phyloP scores from a whole-genome alignment of 2,329 filamentous ascomycete species.

The Neoarthrinium moseri region DNA sequence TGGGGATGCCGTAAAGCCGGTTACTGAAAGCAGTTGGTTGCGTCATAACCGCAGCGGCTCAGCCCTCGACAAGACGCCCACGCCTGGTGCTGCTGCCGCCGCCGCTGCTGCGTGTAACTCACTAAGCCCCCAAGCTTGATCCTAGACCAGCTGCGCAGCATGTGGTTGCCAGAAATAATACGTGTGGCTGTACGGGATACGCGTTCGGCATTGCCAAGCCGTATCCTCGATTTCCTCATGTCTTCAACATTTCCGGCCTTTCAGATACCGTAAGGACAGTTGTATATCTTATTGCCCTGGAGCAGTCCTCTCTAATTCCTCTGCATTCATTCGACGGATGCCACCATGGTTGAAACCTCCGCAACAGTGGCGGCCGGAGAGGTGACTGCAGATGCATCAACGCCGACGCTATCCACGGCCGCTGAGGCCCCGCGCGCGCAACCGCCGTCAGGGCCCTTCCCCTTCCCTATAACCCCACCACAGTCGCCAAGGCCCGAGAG shows the following conservation, averaged over 20 bases:
- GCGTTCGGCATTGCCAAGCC: slow-evolving; percentile 4
- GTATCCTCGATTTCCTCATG: background rate
- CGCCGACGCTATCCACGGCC: slow-evolving; percentile 11
- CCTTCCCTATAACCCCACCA: slow-evolving; percentile 20
- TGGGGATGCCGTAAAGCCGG: background rate
- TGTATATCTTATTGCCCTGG: background rate
- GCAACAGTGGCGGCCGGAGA: slow-evolving; percentile 5
- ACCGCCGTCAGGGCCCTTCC: slow-evolving; percentile 9
- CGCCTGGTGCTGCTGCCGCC: no score
- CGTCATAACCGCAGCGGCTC: background rate
- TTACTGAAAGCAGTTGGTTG: background rate
- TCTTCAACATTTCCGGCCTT: slow-evolving; percentile 2
- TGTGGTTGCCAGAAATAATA: background rate
- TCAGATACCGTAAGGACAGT: background rate
- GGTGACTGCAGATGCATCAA: slow-evolving; percentile 6
- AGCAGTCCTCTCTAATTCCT: background rate
- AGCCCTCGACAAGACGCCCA: no score
- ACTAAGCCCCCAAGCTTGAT: background rate
- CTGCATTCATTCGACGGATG: background rate
- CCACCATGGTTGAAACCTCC: slow-evolving; percentile 11
- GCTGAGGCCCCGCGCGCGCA: slow-evolving; percentile 12
- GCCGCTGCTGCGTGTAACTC: background rate
- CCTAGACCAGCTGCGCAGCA: background rate
- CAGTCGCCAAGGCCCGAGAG: slow-evolving; percentile 16
- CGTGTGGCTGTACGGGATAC: background rate